A percentile compares a stretch with the other conserved stretches of the same genome.
These are phyloP conservation scores for Saccharomycopsis babjevae DNA, from an alignment of 805 yeast species.

Conservation along the genomic window DNA sequence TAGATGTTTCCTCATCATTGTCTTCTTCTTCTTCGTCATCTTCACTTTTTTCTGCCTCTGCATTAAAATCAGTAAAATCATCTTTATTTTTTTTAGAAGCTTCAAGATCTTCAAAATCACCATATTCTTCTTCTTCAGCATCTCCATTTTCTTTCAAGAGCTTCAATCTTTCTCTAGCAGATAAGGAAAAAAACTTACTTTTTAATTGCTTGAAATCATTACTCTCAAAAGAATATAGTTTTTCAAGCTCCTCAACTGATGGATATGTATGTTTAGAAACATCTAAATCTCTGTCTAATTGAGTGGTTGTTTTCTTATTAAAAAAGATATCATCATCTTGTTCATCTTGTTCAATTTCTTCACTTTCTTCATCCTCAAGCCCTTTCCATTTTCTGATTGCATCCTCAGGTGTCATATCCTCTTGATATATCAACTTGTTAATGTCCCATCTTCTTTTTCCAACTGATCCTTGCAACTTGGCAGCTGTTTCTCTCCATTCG, in stretches of 20 bases:
- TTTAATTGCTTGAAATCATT: slow-evolving; percentile 26
- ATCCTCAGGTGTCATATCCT: slow-evolving; percentile 64
- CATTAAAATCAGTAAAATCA: slow-evolving; percentile 48
- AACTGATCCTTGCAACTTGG: slow-evolving; percentile 44
- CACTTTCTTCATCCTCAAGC: slow-evolving; percentile 15
- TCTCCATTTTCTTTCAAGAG: slow-evolving; percentile 15
- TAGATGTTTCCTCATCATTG: slow-evolving; percentile 26
- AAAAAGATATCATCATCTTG: slow-evolving; percentile 17
- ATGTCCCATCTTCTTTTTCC: slow-evolving; percentile 63
- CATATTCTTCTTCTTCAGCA: slow-evolving; percentile 20
- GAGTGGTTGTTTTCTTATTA: slow-evolving; percentile 7
- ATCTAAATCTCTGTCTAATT: slow-evolving; percentile 8
- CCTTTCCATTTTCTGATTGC: slow-evolving; percentile 32
- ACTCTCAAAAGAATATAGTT: slow-evolving; percentile 14
- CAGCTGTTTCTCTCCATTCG: slow-evolving; percentile 36
- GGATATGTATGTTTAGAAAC: slow-evolving; percentile 4
- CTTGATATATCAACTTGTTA: slow-evolving; percentile 69
- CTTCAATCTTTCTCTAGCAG: slow-evolving; percentile 20
- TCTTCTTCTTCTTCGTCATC: slow-evolving; percentile 31
- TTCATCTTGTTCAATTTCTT: slow-evolving; percentile 8
- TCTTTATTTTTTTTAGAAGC: slow-evolving; percentile 29
- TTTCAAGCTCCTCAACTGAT: slow-evolving; percentile 7
- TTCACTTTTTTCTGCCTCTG: slow-evolving; percentile 36
- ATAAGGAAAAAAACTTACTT: slow-evolving; percentile 14
- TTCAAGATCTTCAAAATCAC: slow-evolving; percentile 23